Percentiles rank a stretch among this genome's conserved stretches.
These are phyloP conservation scores for Medicago lupulina DNA, from an alignment of 306 rosid species.

Conservation along the genomic window DNA sequence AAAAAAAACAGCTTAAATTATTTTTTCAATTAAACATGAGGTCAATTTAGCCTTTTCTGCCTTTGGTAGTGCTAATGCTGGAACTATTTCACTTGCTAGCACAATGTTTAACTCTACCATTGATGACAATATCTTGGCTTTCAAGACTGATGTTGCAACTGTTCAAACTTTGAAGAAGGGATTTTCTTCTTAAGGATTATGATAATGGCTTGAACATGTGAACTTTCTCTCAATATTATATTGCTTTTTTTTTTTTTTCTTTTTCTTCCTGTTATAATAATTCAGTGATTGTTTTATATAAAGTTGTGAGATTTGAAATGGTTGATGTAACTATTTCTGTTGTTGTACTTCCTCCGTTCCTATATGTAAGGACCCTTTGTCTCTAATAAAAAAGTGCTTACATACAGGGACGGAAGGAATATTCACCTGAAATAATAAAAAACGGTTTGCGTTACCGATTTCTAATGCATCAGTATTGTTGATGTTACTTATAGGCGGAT, in stretches of 20 bases:
- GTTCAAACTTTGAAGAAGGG: constrained; percentile 53
- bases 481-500: no score
- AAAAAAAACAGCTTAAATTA: no score
- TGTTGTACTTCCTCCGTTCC: not conserved
- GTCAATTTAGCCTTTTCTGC: constrained; percentile 46
- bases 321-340: not conserved
- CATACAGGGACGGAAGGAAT: no score
- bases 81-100: constrained; percentile 46
- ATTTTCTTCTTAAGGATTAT: constrained; percentile 30
- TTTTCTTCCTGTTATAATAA: not conserved
- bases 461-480: no score
- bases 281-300: not conserved
- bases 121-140: constrained; percentile 55
- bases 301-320: not conserved
- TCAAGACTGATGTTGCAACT: constrained; percentile 55
- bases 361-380: no score
- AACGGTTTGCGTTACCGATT: no score
- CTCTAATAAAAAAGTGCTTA: no score
- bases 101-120: constrained; percentile 51
- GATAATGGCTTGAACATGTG: not conserved
- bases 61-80: constrained; percentile 61
- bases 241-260: not conserved
- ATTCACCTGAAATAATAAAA: no score
- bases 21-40: no score
- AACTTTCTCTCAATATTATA: not conserved